Percentiles rank a stretch among this genome's conserved stretches.
These are phyloP conservation scores for Aureobasidium sp. DNA, from an alignment of 2,329 filamentous ascomycete species.

Conservation along the genomic window DNA sequence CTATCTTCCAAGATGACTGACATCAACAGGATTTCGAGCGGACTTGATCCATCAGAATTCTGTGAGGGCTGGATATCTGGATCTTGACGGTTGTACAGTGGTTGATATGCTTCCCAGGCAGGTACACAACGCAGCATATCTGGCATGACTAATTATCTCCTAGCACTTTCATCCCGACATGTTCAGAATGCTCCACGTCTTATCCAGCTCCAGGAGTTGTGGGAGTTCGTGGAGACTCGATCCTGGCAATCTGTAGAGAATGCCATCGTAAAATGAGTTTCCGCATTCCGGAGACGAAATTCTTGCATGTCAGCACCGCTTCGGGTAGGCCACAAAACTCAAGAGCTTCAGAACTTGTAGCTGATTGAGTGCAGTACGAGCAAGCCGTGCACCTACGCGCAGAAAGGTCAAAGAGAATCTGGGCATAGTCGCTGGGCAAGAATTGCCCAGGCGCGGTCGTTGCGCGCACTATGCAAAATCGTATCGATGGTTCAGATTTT, in stretches of 20 bases:
- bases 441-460: slow-evolving; percentile 46
- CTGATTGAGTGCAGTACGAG: slow-evolving; percentile 20
- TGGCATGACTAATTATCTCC: neutral
- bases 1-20: slow-evolving; percentile 6
- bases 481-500: slow-evolving; percentile 52
- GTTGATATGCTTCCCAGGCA: slow-evolving; percentile 68
- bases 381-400: slow-evolving; percentile 24
- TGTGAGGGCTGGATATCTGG: slow-evolving; percentile 69
- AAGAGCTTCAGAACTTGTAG: neutral
- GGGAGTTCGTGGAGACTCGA: slow-evolving; percentile 65
- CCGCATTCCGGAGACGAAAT: slow-evolving; percentile 69
- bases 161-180: slow-evolving; percentile 73
- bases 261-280: slow-evolving; percentile 79
- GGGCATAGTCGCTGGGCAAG: slow-evolving; percentile 48
- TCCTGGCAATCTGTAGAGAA: slow-evolving; percentile 67
- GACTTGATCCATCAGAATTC: slow-evolving; percentile 68
- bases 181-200: slow-evolving; percentile 64
- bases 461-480: slow-evolving; percentile 50
- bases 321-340: slow-evolving; percentile 28
- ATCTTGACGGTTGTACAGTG: slow-evolving; percentile 66
- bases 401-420: slow-evolving; percentile 43
- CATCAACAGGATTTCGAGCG: slow-evolving; percentile 40
- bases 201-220: slow-evolving; percentile 57
- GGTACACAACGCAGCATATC: neutral
- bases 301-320: slow-evolving; percentile 58